Evolutionary conservation across 371 early-diverging fungal genomes (phyloP), one percentile per base, ranked within the genome.

Genomic region (Mucor plumbeus): DNA sequence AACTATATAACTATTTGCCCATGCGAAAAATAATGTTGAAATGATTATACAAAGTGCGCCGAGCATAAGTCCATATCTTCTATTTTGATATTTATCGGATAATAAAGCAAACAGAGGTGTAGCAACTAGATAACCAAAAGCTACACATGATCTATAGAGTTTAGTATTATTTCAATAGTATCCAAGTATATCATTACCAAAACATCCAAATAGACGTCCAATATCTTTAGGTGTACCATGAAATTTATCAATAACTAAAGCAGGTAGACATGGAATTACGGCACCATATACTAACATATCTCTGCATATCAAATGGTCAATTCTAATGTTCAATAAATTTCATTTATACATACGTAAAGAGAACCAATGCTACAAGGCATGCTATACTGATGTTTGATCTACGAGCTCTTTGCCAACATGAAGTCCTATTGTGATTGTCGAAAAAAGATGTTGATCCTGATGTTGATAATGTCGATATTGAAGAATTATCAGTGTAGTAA

Each of bases 201-300:
- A 93, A 65, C 82, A 84, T 14, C 88, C 92, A 61, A 94, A 86
- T 40, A 94, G 77, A 19, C 91, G 65, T 4, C 92, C 93, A 61
- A 89, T 81, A 26, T 80, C 81, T 26, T 74, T 76, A 11, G 85
- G 70, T 61, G 85, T 81, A 26, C 84, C 83, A 33, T 81, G 82
- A 66, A 82, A 65, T 33, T 85, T 81, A 47, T 81, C 73, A 15
- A 65, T 21, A 7, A 94, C 84, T 13, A 93, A 86, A 36, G 74
- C 71, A 13, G 94, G 94, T 55, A 93, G 71, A 59, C 93, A 84
- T 17, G 94, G 94, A 15, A 93, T 87, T 21, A 91, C 82, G 17
- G 92, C 76, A 31, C 88, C 87, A 64, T 93, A 92, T 11, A 87
- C 83, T 31, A 87, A 69, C 61, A 88, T 86, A 66, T 92, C 91